phyloP scores from a whole-genome alignment of 2,329 filamentous ascomycete genomes.

The Daldinia eschscholtzii region DNA sequence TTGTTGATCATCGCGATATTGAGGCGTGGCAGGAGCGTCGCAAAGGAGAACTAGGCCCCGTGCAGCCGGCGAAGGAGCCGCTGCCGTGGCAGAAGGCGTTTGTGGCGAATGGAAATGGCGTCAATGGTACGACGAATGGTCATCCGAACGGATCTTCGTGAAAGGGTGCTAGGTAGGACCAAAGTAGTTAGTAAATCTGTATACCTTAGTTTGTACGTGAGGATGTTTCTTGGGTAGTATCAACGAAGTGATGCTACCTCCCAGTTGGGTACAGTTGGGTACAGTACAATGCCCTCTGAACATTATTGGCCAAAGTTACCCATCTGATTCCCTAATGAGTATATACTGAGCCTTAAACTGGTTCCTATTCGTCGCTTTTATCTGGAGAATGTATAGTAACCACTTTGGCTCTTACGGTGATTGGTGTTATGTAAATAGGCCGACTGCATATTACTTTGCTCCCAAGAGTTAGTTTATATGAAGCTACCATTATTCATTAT shows the following conservation, averaged over 20 bases:
- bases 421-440: neutral
- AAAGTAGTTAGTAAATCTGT: neutral
- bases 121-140: constrained; percentile 34
- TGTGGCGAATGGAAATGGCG: constrained; percentile 18
- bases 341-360: neutral
- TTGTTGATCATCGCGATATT: constrained; percentile 58
- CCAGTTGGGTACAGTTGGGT: neutral
- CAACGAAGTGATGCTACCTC: neutral
- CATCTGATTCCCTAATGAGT: neutral
- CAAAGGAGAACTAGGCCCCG: constrained; percentile 57
- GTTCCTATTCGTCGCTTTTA: neutral
- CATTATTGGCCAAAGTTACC: neutral
- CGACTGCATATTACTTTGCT: neutral
- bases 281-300: neutral
- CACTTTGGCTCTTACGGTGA: neutral
- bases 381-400: neutral
- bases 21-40: constrained; percentile 58
- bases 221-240: neutral
- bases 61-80: constrained; percentile 53
- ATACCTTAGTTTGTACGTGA: neutral
- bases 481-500: neutral
- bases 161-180: neutral
- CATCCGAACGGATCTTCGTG: constrained; percentile 25
- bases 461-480: neutral
- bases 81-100: constrained; percentile 56